Evolutionary conservation across 257 asterid genomes (phyloP), one percentile per base, ranked within the genome.

Genomic region (Solanum tarapatanum): DNA sequence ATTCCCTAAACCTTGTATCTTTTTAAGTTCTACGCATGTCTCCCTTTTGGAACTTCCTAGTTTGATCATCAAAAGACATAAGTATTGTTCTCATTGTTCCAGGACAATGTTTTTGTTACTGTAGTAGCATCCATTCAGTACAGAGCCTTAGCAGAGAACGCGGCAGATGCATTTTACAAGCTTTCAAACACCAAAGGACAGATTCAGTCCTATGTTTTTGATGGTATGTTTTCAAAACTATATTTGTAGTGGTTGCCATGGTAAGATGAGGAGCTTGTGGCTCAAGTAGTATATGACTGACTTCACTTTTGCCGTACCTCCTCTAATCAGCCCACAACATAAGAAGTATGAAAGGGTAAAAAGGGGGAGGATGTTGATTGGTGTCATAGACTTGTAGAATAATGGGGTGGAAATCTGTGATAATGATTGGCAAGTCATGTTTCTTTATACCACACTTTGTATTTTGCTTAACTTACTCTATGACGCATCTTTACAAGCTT

Each of bases 41-140:
- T 41, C 37, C 64, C 32, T 69, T 69, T 72, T 85, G 28, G 23
- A 28, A 60, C 70, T 41, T 85, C 28, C 66, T 23, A 58, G 36
- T 70, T 74, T 69, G 39, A 85, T 85, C 48, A 28, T 41, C 30
- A 68, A 28, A 69, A 33, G 70, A 85, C 37, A 58, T 60, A 21
- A 36, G 45, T 19, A 21, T 28, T 70, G 35, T 23, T 87, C 36
- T 55, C 70, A 8, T 48, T 86, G 66, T 85, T 89, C 70, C 91
- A 91, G 93, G 93, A 91, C 89, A 91, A 88, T 87, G 92, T 91
- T 75, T 91, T 91, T 83, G 93, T 91, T 30, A 90, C 88, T 23
- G 92, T 91, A 87, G 93, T 91, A 58, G 93, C 91, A 5, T 89
- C 93, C 60, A 89, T 91, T 39, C 93, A 91, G 83, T 91, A 91